Base-by-base conservation (phyloP, 2,329 filamentous ascomycete genomes). In the Fusarium sulawesiense region DNA sequence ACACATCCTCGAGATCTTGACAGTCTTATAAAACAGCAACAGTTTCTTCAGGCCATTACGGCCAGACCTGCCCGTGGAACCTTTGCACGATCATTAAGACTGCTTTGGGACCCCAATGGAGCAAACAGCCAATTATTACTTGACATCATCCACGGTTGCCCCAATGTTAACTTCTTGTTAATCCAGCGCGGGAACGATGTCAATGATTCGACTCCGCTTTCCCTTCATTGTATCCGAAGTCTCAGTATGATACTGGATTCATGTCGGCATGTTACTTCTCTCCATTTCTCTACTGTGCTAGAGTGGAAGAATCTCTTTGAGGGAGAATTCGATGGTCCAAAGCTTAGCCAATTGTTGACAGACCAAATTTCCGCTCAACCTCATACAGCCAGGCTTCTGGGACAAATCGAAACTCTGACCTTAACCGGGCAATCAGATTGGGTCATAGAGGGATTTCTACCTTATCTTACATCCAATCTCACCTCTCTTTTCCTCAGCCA, bases 41-140 rank as follows among this genome's bases (percentile, higher is more conserved):
- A 20, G 13, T 64, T 63, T 6, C n/a, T 63, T 14, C 57, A 21
- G 16, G 63, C 45, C 7, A 14, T 64, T 3, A 48, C 4, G 11
- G 12, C 62, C 3, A 32, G 45, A 6, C 27, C 61, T 25, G 4
- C 2, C 2, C 61, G 45, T 4, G 50, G 14, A 3, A 21, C 9
- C 3, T 40, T 34, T 5, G 27, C 62, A 7, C 41, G 29, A 2
- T 62, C 57, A 1, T 32, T 63, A 5, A 4, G 20, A 27, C 14
- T 57, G 4, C 3, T 57, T 4, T 57, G 59, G 50, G 13, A 34
- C 6, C 1, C 7, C 10, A 11, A 12, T 4, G 32, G 21, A 7
- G 16, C 32, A 27, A 51, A 50, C 11, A 14, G 34, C 21, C 9
- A 51, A 10, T 12, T 56, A 1, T 7, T 51, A 16, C 11, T 42